Evolutionary conservation across 2,329 filamentous ascomycete species (phyloP).

Genomic region (Pseudogymnoascus sp.): DNA sequence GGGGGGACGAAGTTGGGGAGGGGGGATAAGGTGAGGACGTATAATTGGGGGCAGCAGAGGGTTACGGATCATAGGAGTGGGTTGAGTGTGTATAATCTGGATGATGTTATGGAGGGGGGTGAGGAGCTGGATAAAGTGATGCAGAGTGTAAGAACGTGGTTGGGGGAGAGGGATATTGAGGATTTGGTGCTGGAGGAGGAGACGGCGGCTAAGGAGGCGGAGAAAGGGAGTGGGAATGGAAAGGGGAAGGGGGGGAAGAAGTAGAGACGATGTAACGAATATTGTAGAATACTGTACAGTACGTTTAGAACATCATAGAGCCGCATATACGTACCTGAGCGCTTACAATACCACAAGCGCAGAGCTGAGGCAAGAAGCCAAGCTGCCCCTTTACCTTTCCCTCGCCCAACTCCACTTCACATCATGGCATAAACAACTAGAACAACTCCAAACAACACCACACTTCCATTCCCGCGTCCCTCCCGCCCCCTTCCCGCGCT

Average conservation of each 20-base stretch:
- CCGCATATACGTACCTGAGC: not conserved
- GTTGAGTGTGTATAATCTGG: conserved; percentile 54
- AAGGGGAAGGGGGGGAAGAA: not conserved
- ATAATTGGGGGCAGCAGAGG: conserved; percentile 62
- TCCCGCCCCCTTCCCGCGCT: too few relatives aligned
- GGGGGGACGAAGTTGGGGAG: conserved; percentile 69
- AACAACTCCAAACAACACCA: too few relatives aligned
- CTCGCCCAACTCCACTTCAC: too few relatives aligned
- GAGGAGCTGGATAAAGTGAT: conserved; percentile 56
- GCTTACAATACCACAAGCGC: not conserved
- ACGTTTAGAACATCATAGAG: not conserved
- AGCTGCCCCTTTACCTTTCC: too few relatives aligned
- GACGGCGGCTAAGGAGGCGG: conserved; percentile 19
- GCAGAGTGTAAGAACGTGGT: conserved; percentile 59
- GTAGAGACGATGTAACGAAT: not conserved
- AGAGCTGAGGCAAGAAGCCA: too few relatives aligned
- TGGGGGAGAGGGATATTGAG: conserved; percentile 57
- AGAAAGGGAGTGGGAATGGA: not conserved
- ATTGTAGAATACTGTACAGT: not conserved
- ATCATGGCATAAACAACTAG: too few relatives aligned
- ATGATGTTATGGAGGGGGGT: conserved; percentile 57
- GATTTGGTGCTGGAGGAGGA: conserved; percentile 46
- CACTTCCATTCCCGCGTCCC: too few relatives aligned
- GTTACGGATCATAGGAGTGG: conserved; percentile 68
- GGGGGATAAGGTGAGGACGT: conserved; percentile 81